Base-by-base conservation (phyloP, 768 basidiomycete species). In the Sistotremastrum suecicum region DNA sequence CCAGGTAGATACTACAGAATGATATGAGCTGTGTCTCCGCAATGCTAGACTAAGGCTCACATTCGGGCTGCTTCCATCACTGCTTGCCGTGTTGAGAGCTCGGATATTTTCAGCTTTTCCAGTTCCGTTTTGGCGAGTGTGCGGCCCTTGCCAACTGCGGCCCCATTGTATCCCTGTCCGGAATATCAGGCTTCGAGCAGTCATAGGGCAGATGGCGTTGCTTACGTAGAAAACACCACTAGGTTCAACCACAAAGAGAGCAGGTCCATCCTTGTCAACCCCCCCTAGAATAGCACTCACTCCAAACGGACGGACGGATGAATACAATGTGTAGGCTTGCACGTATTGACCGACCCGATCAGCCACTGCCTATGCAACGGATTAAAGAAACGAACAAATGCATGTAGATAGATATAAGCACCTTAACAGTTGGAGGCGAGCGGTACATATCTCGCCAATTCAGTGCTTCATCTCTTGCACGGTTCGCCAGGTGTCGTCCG, bases 121-220 rank as follows among this genome's bases (percentile, higher is more conserved):
- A 99, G 65, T 62, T 98, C 95, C 5, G 94, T 98, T 73, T 97
- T 98, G 12, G 95, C 95, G 50, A 98, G 70, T 58, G 95, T 90
- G 46, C 86, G 80, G n/a, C 95, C 95, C 63, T 98, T 99, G 45
- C 95, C 95, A 31, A 92, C 81, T n/a, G 95, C 95, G 9, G 86
- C 86, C 30, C 91, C 94, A 48, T 91, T 74, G 64, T 97, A 97
- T 32, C 95, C 95, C 89, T 92, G 54, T 11, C 42, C 10, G 31
- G 7, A 10, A 28, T 48, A 32, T 45, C 39, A 37, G 43, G 39
- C 46, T 37, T 5, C 46, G 8, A 7, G 32, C 3, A 6, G 10
- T 43, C 7, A 38, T 30, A 34, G 28, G 34, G 30, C 20, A 45
- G 10, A 34, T 29, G 43, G 36, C 37, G 31, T 29, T 3, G 70